Conservation (phyloP, 2,329 filamentous ascomycete species). For the Pseudogymnoascus sp. region DNA sequence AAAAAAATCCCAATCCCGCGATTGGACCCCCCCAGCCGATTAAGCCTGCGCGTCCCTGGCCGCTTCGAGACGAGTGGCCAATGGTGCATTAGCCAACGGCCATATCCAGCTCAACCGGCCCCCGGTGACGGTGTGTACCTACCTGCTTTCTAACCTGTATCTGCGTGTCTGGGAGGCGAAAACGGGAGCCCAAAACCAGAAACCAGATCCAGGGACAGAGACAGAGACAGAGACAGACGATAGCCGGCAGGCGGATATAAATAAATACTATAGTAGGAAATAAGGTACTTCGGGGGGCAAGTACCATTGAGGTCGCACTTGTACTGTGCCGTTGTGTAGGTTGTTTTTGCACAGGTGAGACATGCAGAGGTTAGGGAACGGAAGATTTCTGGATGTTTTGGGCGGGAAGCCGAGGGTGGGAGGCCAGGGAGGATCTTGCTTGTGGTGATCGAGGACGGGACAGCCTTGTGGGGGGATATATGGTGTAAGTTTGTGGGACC, state of each 20-base stretch:
- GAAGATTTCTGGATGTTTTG: constrained; percentile 2
- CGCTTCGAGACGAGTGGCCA: background rate
- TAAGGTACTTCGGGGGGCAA: background rate
- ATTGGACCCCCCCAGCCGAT: background rate
- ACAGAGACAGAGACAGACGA: background rate
- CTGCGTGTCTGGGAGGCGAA: constrained; percentile 1
- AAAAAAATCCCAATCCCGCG: background rate
- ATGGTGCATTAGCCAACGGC: background rate
- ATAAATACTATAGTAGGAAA: background rate
- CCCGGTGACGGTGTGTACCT: background rate
- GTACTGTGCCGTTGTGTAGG: too few species aligned
- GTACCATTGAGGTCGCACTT: background rate
- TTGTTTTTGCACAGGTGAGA: background rate
- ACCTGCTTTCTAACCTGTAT: too few species aligned
- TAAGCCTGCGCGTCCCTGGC: background rate
- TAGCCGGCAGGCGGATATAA: too few species aligned
- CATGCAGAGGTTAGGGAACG: background rate
- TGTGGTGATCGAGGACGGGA: background rate
- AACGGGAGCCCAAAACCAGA: too few species aligned
- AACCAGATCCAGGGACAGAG: background rate
- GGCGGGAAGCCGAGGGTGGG: background rate
- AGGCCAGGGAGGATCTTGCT: too few species aligned
- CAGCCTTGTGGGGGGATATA: background rate
- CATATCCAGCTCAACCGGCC: too few species aligned
- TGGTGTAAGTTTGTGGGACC: too few species aligned